Evolutionary conservation across 2,329 filamentous ascomycete species (phyloP), one percentile per base, ranked within the genome.

Genomic region (Epichloe festucae): DNA sequence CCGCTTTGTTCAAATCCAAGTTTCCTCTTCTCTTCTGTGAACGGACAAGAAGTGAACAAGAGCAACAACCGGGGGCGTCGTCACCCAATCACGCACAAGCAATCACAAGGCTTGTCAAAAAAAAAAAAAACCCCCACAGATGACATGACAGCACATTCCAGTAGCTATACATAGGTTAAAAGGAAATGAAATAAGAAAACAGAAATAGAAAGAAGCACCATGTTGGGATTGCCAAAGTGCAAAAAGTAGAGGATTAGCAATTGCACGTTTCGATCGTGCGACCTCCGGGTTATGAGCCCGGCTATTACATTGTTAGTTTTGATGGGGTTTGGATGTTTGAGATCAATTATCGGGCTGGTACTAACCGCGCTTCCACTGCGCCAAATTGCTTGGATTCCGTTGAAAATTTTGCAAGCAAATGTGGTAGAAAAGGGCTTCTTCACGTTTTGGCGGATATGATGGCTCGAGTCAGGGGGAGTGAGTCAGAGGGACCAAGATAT

Each of bases 231-330:
- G 27, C 3, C 3, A 21, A 23, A 19, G 17, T 41, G n/a, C 23
- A 49, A 43, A 43, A 36, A 49, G 1, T 12, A 0, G 1, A 8
- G 3, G 3, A 17, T 7, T 49, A 49, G 47, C 47, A 49, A 49
- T 49, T 49, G 47, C 47, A 49, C 39, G 47, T 49, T 49, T 49
- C 47, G 47, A 49, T 49, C 47, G 39, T 49, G 47, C 47, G 47
- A 3, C 47, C 39, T 49, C 47, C 47, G 47, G 47, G 47, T 49
- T 49, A 49, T 49, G 47, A 49, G 47, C 47, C 47, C 47, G 47
- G 47, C 46, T 48, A 4, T n/a, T 43, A 1, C 2, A 43, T 14
- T 3, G 17, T 43, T 23, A 43, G 11, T 21, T 15, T n/a, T n/a
- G n/a, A n/a, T n/a, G n/a, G n/a, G n/a, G n/a, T n/a, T n/a, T n/a